Conservation (phyloP, 345 rosid species). For the Lumnitzera racemosa region DNA sequence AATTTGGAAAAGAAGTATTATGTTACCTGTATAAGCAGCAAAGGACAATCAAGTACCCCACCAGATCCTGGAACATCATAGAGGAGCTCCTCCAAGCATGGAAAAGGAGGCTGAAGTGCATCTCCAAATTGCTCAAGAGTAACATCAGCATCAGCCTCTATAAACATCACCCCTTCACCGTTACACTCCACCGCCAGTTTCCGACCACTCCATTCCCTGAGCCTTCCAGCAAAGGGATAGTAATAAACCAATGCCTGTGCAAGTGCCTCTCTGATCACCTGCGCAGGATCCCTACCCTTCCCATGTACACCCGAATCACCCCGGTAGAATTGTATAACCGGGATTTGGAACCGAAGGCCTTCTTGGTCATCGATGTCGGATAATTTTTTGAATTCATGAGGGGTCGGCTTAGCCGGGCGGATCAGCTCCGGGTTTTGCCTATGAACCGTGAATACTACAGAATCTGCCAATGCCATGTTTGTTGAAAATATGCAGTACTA, state of each 20-base stretch:
- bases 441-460: slow-evolving; percentile 25
- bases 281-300: slow-evolving; percentile 35
- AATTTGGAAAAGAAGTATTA: background rate
- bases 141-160: slow-evolving; percentile 48
- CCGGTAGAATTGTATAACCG: slow-evolving; percentile 25
- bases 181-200: slow-evolving; percentile 54
- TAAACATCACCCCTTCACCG: slow-evolving; percentile 39
- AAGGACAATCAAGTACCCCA: slow-evolving; percentile 29
- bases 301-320: slow-evolving; percentile 17
- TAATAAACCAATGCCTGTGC: slow-evolving; percentile 32
- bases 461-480: too few species aligned
- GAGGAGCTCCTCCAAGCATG: slow-evolving; percentile 46
- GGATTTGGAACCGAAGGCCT: slow-evolving; percentile 34
- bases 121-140: slow-evolving; percentile 31
- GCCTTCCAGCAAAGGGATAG: slow-evolving; percentile 53
- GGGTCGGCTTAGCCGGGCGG: slow-evolving; percentile 40
- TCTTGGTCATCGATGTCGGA: slow-evolving; percentile 59
- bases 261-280: slow-evolving; percentile 31
- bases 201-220: slow-evolving; percentile 29
- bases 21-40: slow-evolving; percentile 43
- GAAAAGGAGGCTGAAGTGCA: slow-evolving; percentile 44
- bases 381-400: slow-evolving; percentile 32
- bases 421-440: slow-evolving; percentile 28
- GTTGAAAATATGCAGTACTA: too few species aligned
- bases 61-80: slow-evolving; percentile 42